A percentile compares a stretch with the other conserved stretches of the same genome.
phyloP scores from a whole-genome alignment of 768 basidiomycete genomes.

The Tephrocybe rancida region DNA sequence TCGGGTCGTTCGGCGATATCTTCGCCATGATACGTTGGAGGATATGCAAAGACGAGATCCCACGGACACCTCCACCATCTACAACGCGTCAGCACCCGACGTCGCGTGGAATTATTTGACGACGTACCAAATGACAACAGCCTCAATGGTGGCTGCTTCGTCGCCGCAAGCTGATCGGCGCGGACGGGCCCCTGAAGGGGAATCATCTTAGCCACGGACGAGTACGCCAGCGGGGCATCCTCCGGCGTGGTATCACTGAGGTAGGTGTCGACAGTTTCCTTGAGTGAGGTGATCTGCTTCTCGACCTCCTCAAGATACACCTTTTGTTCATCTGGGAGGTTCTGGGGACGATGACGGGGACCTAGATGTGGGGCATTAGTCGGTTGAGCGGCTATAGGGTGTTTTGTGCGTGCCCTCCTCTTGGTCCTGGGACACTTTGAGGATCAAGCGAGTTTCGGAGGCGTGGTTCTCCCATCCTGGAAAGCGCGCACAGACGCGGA shows the following conservation, averaged over 20 bases:
- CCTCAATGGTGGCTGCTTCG: conserved; percentile 22
- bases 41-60: conserved; percentile 32
- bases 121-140: conserved; percentile 30
- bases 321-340: conserved; percentile 11
- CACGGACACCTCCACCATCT: conserved; percentile 40
- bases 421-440: conserved; percentile 28
- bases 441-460: conserved; percentile 25
- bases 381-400: too few relatives aligned
- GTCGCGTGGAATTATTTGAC: background rate
- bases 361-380: background rate
- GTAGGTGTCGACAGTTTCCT: conserved; percentile 20
- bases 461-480: conserved; percentile 31
- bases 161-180: conserved; percentile 23
- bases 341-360: background rate
- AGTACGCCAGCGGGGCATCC: conserved; percentile 21
- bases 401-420: conserved; percentile 28
- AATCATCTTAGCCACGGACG: conserved; percentile 25
- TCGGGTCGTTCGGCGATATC: conserved; percentile 17
- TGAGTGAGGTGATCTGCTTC: conserved; percentile 17
- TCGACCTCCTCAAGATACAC: conserved; percentile 9
- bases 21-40: conserved; percentile 31
- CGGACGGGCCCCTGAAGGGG: conserved; percentile 23
- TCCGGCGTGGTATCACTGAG: conserved; percentile 20
- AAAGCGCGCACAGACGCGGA: conserved; percentile 32
- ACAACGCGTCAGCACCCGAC: background rate